Conservation (phyloP, 176 grass and related monocot species). For the Rhipidocladum racemiflorum region DNA sequence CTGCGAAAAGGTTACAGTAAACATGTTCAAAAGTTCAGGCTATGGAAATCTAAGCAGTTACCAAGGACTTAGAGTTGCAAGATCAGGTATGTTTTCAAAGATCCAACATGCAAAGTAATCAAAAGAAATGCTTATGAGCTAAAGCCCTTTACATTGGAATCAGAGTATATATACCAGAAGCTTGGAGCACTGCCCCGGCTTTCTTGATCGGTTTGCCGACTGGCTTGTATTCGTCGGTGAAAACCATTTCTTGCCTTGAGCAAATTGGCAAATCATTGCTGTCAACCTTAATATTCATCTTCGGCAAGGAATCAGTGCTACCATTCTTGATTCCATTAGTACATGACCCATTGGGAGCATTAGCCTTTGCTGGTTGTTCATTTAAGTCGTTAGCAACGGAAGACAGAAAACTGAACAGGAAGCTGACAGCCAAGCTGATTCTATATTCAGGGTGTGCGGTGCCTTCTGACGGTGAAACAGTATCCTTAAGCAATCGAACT, state of each 20-base stretch:
- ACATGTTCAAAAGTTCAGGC: constrained; percentile 10
- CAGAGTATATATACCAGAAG: constrained; percentile 69
- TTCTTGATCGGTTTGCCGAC: constrained; percentile 70
- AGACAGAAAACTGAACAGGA: constrained; percentile 72
- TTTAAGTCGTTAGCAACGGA: constrained; percentile 41
- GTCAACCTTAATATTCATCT: neutral
- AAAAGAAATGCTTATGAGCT: neutral
- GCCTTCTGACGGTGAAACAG: no score
- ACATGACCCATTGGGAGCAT: neutral
- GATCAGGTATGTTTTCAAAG: neutral
- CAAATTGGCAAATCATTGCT: constrained; percentile 34
- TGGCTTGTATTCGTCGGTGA: constrained; percentile 63
- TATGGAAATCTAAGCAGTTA: neutral
- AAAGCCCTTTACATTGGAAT: neutral
- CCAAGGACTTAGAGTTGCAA: neutral
- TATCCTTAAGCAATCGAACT: no score
- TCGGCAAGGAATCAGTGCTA: neutral
- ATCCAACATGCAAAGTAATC: neutral
- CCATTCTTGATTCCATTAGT: constrained; percentile 22
- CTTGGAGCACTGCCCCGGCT: constrained; percentile 70
- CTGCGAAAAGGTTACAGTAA: neutral
- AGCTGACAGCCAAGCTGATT: constrained; percentile 62
- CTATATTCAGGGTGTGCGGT: no score
- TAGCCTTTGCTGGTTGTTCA: constrained; percentile 15
- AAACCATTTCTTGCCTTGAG: constrained; percentile 59